phyloP scores from a whole-genome alignment of 768 basidiomycete genomes.

The Nevesoporus exiguus region DNA sequence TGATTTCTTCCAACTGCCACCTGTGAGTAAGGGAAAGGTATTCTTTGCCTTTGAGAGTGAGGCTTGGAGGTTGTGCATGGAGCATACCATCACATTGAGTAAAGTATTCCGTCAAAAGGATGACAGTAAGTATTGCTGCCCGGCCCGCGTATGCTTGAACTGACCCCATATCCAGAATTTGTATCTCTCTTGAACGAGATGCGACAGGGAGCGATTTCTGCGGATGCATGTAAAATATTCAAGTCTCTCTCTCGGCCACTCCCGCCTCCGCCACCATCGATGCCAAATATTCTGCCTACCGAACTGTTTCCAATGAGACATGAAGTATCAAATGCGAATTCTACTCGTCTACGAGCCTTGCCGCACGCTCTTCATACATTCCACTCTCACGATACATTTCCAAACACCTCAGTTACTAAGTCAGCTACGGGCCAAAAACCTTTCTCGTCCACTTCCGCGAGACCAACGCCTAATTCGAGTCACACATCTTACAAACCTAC shows the following conservation, averaged over 20 bases:
- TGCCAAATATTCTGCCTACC: slow-evolving; percentile 42
- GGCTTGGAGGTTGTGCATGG: slow-evolving; percentile 41
- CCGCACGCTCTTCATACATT: slow-evolving; percentile 42
- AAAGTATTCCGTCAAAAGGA: slow-evolving; percentile 79
- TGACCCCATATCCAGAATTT: slow-evolving; percentile 44
- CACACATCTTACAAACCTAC: slow-evolving; percentile 32
- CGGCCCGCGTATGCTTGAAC: not conserved
- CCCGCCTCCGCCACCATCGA: slow-evolving; percentile 19
- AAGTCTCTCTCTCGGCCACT: slow-evolving; percentile 37
- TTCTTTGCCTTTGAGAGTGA: slow-evolving; percentile 68
- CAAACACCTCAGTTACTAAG: slow-evolving; percentile 1
- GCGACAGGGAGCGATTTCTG: slow-evolving; percentile 55
- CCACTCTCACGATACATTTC: slow-evolving; percentile 48
- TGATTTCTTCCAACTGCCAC: slow-evolving; percentile 60
- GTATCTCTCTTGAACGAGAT: slow-evolving; percentile 75
- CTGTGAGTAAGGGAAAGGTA: slow-evolving; percentile 43
- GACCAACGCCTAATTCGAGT: not conserved
- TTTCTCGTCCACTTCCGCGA: not conserved
- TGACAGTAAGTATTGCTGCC: slow-evolving; percentile 40
- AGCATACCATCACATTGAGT: slow-evolving; percentile 59
- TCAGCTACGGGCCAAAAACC: slow-evolving; percentile 2
- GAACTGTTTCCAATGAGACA: slow-evolving; percentile 63
- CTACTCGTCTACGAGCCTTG: slow-evolving; percentile 48
- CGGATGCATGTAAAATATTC: slow-evolving; percentile 46
- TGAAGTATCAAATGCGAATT: slow-evolving; percentile 68